Conservation (phyloP, 2,329 filamentous ascomycete genomes). For the Venturia nashicola region DNA sequence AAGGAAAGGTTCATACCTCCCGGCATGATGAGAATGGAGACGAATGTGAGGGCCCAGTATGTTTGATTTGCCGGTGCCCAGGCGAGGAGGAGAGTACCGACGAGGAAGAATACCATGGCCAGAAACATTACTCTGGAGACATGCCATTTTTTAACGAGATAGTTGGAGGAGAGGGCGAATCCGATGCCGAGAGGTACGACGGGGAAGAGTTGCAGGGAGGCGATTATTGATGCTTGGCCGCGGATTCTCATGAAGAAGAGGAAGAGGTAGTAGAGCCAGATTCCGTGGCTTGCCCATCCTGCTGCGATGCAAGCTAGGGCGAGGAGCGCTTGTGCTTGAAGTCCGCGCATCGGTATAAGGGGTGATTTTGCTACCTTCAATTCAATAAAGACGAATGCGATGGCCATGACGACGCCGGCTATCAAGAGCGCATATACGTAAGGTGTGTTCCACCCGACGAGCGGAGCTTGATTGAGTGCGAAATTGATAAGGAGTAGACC, state of each 20-base stretch:
- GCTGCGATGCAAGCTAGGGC: conserved; percentile 19
- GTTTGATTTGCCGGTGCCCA: conserved; percentile 40
- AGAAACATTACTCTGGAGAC: conserved; percentile 24
- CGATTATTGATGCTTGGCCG: background rate
- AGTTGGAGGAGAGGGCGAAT: conserved; percentile 10
- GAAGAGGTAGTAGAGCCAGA: conserved; percentile 16
- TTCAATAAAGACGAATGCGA: conserved; percentile 19
- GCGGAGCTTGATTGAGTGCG: conserved; percentile 21
- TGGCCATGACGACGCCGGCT: conserved; percentile 17
- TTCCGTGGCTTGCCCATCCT: conserved; percentile 23
- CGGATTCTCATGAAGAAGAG: conserved; percentile 10
- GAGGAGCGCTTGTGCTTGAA: conserved; percentile 16
- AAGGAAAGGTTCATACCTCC: conserved; percentile 58
- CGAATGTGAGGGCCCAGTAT: conserved; percentile 55
- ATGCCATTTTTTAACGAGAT: conserved; percentile 10
- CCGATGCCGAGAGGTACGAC: conserved; percentile 11
- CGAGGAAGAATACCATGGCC: conserved; percentile 28
- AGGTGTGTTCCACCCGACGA: conserved; percentile 19
- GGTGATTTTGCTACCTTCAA: conserved; percentile 14
- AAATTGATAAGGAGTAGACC: conserved; percentile 22
- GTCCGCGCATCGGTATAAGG: conserved; percentile 16
- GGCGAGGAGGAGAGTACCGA: conserved; percentile 28
- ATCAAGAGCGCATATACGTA: conserved; percentile 19
- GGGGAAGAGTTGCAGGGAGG: conserved; percentile 7
- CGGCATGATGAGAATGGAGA: conserved; percentile 44